Conservation (phyloP, 768 basidiomycete genomes). For the Suillus weaverae region DNA sequence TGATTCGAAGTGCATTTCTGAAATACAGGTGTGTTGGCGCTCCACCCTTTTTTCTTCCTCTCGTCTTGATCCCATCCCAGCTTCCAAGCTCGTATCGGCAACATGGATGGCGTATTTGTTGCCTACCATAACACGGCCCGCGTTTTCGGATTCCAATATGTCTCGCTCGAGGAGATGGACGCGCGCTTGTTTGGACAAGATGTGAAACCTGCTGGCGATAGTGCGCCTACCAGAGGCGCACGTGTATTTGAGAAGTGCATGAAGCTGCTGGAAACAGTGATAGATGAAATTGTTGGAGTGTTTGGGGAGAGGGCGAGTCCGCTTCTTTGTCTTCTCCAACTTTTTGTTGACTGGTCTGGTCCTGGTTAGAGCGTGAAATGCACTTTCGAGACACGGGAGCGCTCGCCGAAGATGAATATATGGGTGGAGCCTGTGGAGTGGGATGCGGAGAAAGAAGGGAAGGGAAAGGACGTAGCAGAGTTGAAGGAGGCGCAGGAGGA, state of each 20-base stretch:
- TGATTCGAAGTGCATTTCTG: constrained; percentile 90
- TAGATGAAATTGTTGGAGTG: constrained; percentile 53
- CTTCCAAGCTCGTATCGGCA: constrained; percentile 93
- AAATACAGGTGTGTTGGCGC: constrained; percentile 71
- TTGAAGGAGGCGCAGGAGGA: constrained; percentile 5
- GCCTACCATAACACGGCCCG: constrained; percentile 85
- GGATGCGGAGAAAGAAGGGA: constrained; percentile 36
- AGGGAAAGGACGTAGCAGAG: neutral
- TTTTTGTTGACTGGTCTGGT: neutral
- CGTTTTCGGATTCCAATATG: constrained; percentile 93
- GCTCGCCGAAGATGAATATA: constrained; percentile 47
- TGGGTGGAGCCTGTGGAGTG: constrained; percentile 67
- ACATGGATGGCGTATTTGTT: constrained; percentile 93
- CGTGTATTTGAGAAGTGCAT: constrained; percentile 78
- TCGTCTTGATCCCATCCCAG: constrained; percentile 36
- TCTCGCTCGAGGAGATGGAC: constrained; percentile 88
- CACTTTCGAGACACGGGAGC: constrained; percentile 58
- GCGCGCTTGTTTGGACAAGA: constrained; percentile 63
- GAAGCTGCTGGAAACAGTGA: constrained; percentile 63
- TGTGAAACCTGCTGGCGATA: constrained; percentile 23
- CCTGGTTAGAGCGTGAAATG: constrained; percentile 52
- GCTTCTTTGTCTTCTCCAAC: constrained; percentile 4
- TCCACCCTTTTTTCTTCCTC: neutral
- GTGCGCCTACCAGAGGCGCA: constrained; percentile 46
- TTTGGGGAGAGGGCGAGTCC: constrained; percentile 67